Evolutionary conservation across 2,329 filamentous ascomycete species (phyloP), one percentile per base, ranked within the genome.

Genomic region (Dothistroma pini): DNA sequence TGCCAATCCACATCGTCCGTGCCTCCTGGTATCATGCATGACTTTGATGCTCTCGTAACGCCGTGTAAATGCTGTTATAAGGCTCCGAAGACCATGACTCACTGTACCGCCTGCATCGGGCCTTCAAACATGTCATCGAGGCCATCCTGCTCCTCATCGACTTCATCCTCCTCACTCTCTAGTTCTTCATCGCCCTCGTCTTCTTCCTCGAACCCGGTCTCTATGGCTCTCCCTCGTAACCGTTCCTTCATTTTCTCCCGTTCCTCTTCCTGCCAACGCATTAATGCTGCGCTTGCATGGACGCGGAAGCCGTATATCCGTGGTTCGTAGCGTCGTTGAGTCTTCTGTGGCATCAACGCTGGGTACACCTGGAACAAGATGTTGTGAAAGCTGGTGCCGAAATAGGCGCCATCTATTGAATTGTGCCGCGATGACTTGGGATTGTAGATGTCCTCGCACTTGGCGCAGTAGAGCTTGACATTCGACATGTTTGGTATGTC

Each of bases 321-420:
- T 25, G 95, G 95, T 59, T 93, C 85, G 77, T 97, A 97, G 68
- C 95, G 86, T 66, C 91, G 87, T 64, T 87, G 82, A 69, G 86
- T 91, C 83, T 97, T 99, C 68, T 86, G 81, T 2, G 95, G 95
- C 56, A 96, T 86, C 69, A 99, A 83, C 25, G 90, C 87, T 6
- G 95, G 93, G 75, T 97, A 97, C 58, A 99, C 95, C 77, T 99
- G 95, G 81, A 99, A 97, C 64, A 99, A 86, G 77, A 99, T 97
- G 79, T 97, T 97, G 83, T 97, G 93, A 82, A 99, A 99, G 2
- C 91, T 96, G 53, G 93, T 93, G 69, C 95, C 95, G 70, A 99
- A 99, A 83, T 97, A 99, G 66, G 95, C 95, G 65, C 95, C 95
- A 75, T 99, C 95, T 72, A 99, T 97, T 61, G 89, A 85, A 55